These are phyloP conservation scores for Aquilaria sinensis DNA, from an alignment of 345 rosid genomes.

Conservation along the genomic window DNA sequence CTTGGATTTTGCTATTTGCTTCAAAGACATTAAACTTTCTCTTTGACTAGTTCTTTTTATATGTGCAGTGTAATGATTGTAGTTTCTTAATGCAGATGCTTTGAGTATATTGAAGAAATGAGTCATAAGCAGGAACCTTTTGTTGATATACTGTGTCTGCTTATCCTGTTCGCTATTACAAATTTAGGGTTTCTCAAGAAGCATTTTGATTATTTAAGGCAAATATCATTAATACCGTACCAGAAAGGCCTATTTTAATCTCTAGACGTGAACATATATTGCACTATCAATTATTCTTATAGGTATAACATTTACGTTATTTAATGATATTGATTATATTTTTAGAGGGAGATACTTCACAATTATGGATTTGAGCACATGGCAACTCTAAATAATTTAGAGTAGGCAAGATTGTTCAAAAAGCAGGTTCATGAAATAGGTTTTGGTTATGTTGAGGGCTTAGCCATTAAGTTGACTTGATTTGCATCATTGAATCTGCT, in stretches of 20 bases:
- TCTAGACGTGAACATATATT: slow-evolving; percentile 1
- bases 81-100: slow-evolving; percentile 59
- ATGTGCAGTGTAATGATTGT: neutral
- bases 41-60: slow-evolving; percentile 36
- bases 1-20: slow-evolving; percentile 14
- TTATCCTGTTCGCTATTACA: slow-evolving; percentile 77
- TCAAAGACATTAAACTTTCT: slow-evolving; percentile 95
- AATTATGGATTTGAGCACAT: slow-evolving; percentile 97
- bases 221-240: slow-evolving; percentile 27
- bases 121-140: slow-evolving; percentile 98
- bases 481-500: slow-evolving; percentile 1
- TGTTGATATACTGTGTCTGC: slow-evolving; percentile 57
- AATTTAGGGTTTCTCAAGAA: slow-evolving; percentile 87
- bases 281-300: neutral
- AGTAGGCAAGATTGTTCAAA: slow-evolving; percentile 84
- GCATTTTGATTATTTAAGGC: slow-evolving; percentile 91
- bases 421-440: slow-evolving; percentile 57
- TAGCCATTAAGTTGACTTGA: neutral
- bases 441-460: slow-evolving; percentile 7
- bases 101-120: slow-evolving; percentile 93
- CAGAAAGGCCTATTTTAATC: neutral
- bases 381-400: slow-evolving; percentile 71
- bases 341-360: slow-evolving; percentile 93
- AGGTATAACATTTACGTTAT: neutral
- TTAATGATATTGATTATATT: slow-evolving; percentile 20